Base-by-base conservation (phyloP, 1,284 basidiomycete genomes). In the Fomitopsis schrenkii region DNA sequence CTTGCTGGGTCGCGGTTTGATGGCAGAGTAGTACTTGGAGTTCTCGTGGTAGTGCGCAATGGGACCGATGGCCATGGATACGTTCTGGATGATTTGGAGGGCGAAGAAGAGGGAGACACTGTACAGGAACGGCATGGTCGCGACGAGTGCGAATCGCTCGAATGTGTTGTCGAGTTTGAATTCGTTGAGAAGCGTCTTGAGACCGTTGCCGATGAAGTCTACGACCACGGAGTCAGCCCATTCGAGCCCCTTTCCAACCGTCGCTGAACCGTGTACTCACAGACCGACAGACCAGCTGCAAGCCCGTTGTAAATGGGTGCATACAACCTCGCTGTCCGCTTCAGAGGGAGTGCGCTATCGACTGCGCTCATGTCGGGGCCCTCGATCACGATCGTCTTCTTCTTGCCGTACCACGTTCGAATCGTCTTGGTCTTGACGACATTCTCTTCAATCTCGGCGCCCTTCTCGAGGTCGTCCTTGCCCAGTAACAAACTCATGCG, bases 41-140 rank as follows among this genome's bases (percentile, higher is more conserved):
- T 83, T 83, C 50, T 77, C 68, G 63, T 76, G 76, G 68, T 79
- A 78, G 69, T 85, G 83, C 42, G 77, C 76, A 63, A 84, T 78
- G 33, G 83, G 83, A 15, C 80, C 81, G 62, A 79, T 70, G 60
- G 71, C 73, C 76, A 77, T 78, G 45, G 71, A 71, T 35, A 74
- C 61, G 66, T 74, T 78, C 66, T 76, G 76, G 26, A 81, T 63
- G 67, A 78, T 76, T 62, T 76, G 70, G 33, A 76, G 59, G 53
- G 74, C 67, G 64, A 75, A 76, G 67, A 77, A 74, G 72, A 72
- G 60, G 35, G 76, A 76, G 46, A 83, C 75, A 58, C 75, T 78
- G 68, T 79, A 81, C 35, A 81, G 73, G 53, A 79, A 68, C 5
- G 80, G 79, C 28, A 77, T 66, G 57, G 77, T 69, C 19, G 75